Conservation (phyloP, 2,329 filamentous ascomycete species). For the Sporothrix pseudoabietina region DNA sequence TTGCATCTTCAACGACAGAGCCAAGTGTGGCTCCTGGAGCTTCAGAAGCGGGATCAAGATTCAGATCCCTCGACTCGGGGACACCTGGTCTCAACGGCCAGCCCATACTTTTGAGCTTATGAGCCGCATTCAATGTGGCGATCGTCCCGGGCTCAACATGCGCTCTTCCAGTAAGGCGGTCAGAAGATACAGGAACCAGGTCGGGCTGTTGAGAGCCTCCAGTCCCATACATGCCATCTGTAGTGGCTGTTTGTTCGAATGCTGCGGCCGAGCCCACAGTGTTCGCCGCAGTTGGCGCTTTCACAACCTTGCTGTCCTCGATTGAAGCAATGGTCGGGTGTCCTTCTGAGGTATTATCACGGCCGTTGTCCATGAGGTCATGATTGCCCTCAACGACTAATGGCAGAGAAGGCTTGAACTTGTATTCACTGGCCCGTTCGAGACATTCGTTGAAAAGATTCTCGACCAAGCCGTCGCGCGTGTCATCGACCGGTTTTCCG, state of each 20-base stretch:
- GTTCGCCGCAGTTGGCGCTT: neutral
- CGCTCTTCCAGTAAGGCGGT: conserved; percentile 70
- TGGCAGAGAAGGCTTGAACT: conserved; percentile 70
- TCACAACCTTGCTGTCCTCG: conserved; percentile 67
- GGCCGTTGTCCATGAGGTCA: conserved; percentile 77
- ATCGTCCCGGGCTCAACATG: conserved; percentile 71
- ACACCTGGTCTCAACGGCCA: conserved; percentile 73
- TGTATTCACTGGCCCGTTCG: conserved; percentile 87
- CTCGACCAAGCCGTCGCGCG: conserved; percentile 80
- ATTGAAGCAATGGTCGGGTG: conserved; percentile 70
- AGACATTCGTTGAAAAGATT: conserved; percentile 93
- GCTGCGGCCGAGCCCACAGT: neutral
- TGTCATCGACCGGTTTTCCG: conserved; percentile 74
- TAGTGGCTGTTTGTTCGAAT: neutral
- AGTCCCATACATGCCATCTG: no score
- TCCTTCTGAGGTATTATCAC: conserved; percentile 72
- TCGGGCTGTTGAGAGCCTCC: conserved; percentile 52
- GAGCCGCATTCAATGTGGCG: conserved; percentile 70
- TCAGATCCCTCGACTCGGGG: conserved; percentile 65
- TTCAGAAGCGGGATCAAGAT: conserved; percentile 67
- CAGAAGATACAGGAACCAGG: conserved; percentile 65
- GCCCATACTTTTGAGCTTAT: conserved; percentile 77
- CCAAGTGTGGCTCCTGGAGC: conserved; percentile 74
- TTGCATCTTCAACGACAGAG: conserved; percentile 88
- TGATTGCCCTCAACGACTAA: conserved; percentile 80